These are phyloP conservation scores for Neospora caninum DNA, from an alignment of 169 alveolate species.

Conservation along the genomic window DNA sequence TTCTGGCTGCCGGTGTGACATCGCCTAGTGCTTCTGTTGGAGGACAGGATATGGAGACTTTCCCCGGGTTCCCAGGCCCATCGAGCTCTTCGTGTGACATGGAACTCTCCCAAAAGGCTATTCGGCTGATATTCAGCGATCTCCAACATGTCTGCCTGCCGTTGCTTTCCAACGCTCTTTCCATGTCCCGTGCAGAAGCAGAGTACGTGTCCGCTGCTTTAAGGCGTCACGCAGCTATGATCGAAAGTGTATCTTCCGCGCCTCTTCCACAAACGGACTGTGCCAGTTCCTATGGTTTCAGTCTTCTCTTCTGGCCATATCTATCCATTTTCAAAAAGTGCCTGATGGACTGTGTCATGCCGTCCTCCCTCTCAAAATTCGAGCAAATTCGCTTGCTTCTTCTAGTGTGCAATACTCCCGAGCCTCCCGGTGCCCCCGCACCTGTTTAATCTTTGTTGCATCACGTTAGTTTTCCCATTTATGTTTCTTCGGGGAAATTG, in stretches of 20 bases:
- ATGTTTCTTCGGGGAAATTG: too few species aligned
- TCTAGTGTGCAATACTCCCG: constrained; percentile 25
- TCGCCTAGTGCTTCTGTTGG: too few species aligned
- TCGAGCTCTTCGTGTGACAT: constrained; percentile 14
- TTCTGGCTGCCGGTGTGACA: too few species aligned
- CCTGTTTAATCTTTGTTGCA: too few species aligned
- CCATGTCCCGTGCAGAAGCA: not conserved
- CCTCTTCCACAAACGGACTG: not conserved
- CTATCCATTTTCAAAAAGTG: constrained; percentile 12
- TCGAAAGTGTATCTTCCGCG: not conserved
- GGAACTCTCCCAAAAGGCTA: not conserved
- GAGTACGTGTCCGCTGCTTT: constrained; percentile 5
- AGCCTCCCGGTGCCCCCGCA: constrained; percentile 19
- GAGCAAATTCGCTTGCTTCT: constrained; percentile 16
- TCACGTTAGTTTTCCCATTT: too few species aligned
- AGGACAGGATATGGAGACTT: too few species aligned
- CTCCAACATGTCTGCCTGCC: constrained; percentile 22
- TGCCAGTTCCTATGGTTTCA: not conserved
- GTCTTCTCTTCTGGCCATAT: constrained; percentile 12
- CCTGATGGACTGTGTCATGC: constrained; percentile 22
- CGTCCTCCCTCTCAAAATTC: constrained; percentile 26
- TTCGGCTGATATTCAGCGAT: constrained; percentile 1
- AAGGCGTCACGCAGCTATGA: not conserved
- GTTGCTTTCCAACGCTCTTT: not conserved
- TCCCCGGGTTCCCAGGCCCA: not conserved